These are phyloP conservation scores for Dioscorea cayenensis DNA, from an alignment of 116 monocot genomes.

Conservation along the genomic window DNA sequence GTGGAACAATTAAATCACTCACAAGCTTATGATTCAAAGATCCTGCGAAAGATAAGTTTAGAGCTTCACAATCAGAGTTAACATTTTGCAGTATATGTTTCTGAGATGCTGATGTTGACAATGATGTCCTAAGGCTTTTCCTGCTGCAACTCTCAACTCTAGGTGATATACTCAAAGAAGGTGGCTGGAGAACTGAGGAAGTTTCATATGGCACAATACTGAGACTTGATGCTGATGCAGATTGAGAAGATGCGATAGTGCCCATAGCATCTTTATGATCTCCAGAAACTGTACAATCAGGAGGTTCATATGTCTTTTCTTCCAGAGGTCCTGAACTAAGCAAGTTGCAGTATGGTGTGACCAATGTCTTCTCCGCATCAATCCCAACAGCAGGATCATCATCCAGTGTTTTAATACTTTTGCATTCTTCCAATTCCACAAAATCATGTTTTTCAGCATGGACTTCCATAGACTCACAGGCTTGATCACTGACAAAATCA, in stretches of 20 bases:
- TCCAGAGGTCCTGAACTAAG: neutral
- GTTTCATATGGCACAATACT: slow-evolving; percentile 38
- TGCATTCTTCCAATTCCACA: neutral
- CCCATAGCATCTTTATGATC: neutral
- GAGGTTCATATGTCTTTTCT: slow-evolving; percentile 1
- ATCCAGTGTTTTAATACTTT: neutral
- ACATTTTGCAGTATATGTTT: slow-evolving; percentile 18
- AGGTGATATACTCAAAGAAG: slow-evolving; percentile 36
- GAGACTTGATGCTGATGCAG: slow-evolving; percentile 15
- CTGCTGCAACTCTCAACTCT: slow-evolving; percentile 33
- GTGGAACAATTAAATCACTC: neutral
- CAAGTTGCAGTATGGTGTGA: neutral
- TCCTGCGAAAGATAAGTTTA: slow-evolving; percentile 22
- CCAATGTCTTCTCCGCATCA: neutral
- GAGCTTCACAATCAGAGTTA: slow-evolving; percentile 11
- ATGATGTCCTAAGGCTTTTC: slow-evolving; percentile 55
- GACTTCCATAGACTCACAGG: neutral
- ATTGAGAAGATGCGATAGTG: neutral
- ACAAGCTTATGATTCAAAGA: slow-evolving; percentile 7
- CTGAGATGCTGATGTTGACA: slow-evolving; percentile 40
- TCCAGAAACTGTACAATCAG: neutral
- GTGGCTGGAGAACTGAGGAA: slow-evolving; percentile 20
- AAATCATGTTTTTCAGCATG: neutral
- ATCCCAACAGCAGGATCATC: neutral
- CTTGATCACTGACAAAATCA: neutral